Percentiles rank a stretch among this genome's conserved stretches.
phyloP scores from a whole-genome alignment of 2,329 filamentous ascomycete genomes.

The Fusarium nanum region DNA sequence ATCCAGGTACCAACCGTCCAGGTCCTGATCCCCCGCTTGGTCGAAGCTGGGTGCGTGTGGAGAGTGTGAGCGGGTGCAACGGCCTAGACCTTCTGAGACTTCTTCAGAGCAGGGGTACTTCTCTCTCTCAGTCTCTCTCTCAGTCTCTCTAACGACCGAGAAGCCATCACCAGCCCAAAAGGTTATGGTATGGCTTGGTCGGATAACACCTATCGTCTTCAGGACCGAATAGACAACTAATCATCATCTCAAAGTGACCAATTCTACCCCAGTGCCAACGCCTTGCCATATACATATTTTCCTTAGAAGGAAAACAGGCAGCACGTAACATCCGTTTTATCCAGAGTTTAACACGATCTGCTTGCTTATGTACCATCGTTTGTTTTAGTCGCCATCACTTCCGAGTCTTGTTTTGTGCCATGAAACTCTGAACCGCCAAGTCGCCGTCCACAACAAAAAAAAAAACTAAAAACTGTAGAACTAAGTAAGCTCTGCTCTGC shows the following conservation, averaged over 20 bases:
- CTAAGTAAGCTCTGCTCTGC: conserved; percentile 2
- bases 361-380: conserved; percentile 1
- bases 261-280: conserved; percentile 10
- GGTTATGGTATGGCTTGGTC: conserved; percentile 15
- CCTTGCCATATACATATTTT: conserved; percentile 1
- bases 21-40: conserved; percentile 32
- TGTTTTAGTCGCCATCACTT: conserved; percentile 7
- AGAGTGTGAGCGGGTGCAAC: conserved; percentile 29
- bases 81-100: conserved; percentile 37
- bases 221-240: conserved; percentile 12
- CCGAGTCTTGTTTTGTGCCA: neutral
- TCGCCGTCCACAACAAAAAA: conserved; percentile 12
- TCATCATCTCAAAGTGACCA: neutral
- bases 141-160: neutral
- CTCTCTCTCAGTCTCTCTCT: neutral
- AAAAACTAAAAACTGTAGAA: neutral
- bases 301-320: conserved; percentile 7
- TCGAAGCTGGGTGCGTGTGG: conserved; percentile 27
- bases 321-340: neutral
- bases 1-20: conserved; percentile 36
- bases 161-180: neutral
- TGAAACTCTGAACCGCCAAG: conserved; percentile 33
- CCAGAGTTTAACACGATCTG: conserved; percentile 6
- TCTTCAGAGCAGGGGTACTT: conserved; percentile 17
- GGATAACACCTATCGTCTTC: neutral